Evolutionary conservation across 495 filamentous ascomycete species (phyloP), one percentile per base, ranked within the genome.

Genomic region (Annulohypoxylon moriforme): DNA sequence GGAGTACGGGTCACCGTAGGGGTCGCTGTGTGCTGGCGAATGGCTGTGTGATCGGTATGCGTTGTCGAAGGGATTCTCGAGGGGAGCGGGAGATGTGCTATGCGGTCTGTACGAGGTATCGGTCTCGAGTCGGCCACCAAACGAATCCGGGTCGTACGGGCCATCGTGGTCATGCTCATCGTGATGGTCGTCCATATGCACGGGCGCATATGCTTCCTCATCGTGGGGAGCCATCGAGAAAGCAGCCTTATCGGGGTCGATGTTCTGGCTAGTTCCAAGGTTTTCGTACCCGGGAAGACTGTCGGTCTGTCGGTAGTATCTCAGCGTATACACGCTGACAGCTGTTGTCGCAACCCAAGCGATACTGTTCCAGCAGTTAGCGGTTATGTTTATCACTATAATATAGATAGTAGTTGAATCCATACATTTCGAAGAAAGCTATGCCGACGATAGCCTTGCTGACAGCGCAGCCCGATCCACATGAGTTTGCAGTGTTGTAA

Each of bases 361-460:
- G 33, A 97, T 77, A 79, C 93, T 97, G 69, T 49, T 44, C 0
- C 16, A 16, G 71, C 38, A 38, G 60, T 60, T 50, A 71, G 64
- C 14, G 52, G 14, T 60, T 13, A 57, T 44, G 29, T 13, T 64
- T 18, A 16, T 31, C 10, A 6, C 27, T 31, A 52, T 44, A 40
- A 18, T 11, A 67, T 24, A 25, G 49, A 31, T 38, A 22, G 89
- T 46, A 24, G 57, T 11, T 55, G 10, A 25, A 9, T 44, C 14
- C 34, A 7, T 86, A 97, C 94, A 89, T 93, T 78, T 96, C 89
- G 34, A 97, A 85, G 34, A 96, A 88, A 1, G 89, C 93, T 20
- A 97, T 81, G 14, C 89, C 93, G n/a, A 93, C 90, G 13, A 90
- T 89, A 13, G 89, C 91, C 59, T 92, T 91, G 83, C 92, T 94